Conservation (phyloP, 2,329 filamentous ascomycete genomes). For the Ophiocordyceps polyrhachis-furcata region DNA sequence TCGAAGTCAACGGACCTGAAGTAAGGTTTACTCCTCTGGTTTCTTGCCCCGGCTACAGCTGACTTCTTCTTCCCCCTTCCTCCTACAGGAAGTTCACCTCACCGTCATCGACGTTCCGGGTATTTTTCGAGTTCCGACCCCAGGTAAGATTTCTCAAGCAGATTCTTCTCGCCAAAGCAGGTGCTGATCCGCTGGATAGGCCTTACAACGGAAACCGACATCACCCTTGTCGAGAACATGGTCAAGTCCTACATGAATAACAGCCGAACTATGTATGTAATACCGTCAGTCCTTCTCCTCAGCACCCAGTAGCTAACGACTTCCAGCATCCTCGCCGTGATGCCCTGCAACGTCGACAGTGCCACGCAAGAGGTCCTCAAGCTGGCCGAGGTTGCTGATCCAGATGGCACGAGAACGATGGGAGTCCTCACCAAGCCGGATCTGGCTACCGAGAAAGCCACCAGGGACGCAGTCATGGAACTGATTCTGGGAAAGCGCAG, state of each 20-base stretch:
- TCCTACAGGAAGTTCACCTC: conserved; percentile 17
- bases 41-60: no score
- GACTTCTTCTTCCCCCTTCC: no score
- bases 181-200: conserved; percentile 9
- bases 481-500: conserved; percentile 21
- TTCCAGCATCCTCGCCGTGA: conserved; percentile 23
- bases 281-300: not conserved
- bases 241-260: conserved; percentile 27
- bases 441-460: conserved; percentile 23
- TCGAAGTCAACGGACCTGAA: conserved; percentile 23
- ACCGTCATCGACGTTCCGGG: conserved; percentile 38
- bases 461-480: conserved; percentile 19
- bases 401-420: conserved; percentile 21
- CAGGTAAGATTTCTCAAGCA: not conserved
- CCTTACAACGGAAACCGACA: conserved; percentile 25
- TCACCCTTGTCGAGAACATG: conserved; percentile 25
- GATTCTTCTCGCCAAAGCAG: not conserved
- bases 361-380: conserved; percentile 22
- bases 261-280: conserved; percentile 25
- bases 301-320: not conserved
- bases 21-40: conserved; percentile 3
- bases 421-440: conserved; percentile 42
- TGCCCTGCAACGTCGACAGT: conserved; percentile 20
- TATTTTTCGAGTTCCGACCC: conserved; percentile 23
- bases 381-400: conserved; percentile 18